Evolutionary conservation across 2,329 filamentous ascomycete species (phyloP).

Genomic region (Fusarium sambucinum): DNA sequence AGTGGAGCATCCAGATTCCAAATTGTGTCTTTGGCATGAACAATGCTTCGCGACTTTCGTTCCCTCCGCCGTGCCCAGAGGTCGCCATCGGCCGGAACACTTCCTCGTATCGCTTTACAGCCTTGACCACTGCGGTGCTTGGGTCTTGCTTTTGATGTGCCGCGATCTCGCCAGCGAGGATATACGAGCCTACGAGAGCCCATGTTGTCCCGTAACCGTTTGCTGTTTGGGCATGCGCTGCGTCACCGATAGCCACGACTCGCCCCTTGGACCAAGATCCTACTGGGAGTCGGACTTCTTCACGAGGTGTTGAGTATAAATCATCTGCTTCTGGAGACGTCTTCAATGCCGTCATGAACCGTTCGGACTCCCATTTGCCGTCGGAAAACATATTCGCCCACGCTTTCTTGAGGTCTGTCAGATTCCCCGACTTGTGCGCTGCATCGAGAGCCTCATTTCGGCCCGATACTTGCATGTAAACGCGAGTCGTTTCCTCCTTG

Average conservation of each 20-base stretch:
- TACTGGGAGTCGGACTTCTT: constrained; percentile 6
- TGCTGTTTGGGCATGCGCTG: constrained; percentile 18
- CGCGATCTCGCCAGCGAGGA: constrained; percentile 14
- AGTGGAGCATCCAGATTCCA: constrained; percentile 18
- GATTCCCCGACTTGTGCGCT: constrained; percentile 18
- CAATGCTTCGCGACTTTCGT: not conserved
- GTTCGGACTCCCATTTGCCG: constrained; percentile 2
- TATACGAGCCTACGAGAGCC: constrained; percentile 14
- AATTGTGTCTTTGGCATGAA: constrained; percentile 4
- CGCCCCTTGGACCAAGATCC: constrained; percentile 24
- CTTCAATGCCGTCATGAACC: constrained; percentile 13
- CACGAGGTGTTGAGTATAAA: constrained; percentile 10
- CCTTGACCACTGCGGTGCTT: constrained; percentile 16
- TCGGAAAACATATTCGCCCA: constrained; percentile 2
- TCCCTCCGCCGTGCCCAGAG: not conserved
- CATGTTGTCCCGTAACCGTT: constrained; percentile 23
- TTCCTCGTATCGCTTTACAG: constrained; percentile 23
- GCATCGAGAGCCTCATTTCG: constrained; percentile 1
- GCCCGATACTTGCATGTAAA: constrained; percentile 4
- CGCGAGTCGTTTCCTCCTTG: not conserved
- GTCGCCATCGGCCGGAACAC: constrained; percentile 20
- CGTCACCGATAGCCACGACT: constrained; percentile 15
- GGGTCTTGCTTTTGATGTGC: constrained; percentile 16
- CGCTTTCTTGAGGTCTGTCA: constrained; percentile 6
- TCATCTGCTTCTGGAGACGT: constrained; percentile 13